These are phyloP conservation scores for Phytophthora rubi DNA, from an alignment of 352 stramenopile species.

Conservation along the genomic window DNA sequence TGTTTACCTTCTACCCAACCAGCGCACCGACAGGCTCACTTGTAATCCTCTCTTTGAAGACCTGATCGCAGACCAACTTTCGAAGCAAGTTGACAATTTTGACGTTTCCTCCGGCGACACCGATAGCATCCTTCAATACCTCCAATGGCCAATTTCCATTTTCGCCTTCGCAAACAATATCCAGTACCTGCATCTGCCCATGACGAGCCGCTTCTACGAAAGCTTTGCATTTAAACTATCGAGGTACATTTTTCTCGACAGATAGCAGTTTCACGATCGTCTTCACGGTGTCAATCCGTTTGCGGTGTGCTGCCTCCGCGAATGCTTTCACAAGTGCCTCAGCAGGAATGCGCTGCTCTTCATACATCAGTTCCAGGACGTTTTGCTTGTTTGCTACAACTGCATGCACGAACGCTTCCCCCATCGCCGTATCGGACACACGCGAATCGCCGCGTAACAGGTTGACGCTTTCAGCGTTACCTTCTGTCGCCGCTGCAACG, in stretches of 20 bases:
- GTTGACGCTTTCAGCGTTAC: neutral
- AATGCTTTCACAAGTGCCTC: conserved; percentile 2
- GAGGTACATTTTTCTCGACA: neutral
- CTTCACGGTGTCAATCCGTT: neutral
- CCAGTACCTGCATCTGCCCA: neutral
- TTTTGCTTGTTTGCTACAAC: neutral
- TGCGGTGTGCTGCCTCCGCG: neutral
- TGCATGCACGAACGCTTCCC: conserved; percentile 8
- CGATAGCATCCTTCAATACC: neutral
- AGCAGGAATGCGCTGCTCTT: neutral
- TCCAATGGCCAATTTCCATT: neutral
- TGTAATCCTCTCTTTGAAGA: neutral
- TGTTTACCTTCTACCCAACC: too few species aligned
- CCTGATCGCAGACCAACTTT: neutral
- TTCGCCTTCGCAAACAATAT: neutral
- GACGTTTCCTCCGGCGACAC: neutral
- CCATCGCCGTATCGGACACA: neutral
- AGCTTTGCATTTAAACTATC: neutral
- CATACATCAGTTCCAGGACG: neutral
- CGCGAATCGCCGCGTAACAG: neutral
- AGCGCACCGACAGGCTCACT: too few species aligned
- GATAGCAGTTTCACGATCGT: neutral
- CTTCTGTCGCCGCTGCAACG: neutral
- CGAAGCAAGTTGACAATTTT: neutral
- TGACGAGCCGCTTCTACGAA: neutral